Evolutionary conservation across 2,329 filamentous ascomycete genomes (phyloP).

Genomic region (Davidsoniella eucalypti): DNA sequence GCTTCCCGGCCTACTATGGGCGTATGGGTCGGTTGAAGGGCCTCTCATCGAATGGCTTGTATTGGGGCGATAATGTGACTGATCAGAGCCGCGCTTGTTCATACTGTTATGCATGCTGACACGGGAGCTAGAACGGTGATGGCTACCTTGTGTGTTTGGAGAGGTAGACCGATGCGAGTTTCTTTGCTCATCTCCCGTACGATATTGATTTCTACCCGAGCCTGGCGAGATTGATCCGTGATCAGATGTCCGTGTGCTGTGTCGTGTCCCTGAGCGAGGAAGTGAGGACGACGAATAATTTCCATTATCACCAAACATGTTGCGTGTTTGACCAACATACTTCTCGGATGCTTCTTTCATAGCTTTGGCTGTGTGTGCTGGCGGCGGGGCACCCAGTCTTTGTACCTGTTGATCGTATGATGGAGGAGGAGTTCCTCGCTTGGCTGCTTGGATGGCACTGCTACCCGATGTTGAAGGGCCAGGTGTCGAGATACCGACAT

Average conservation of each 20-base stretch:
- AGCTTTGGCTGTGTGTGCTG: conserved; percentile 78
- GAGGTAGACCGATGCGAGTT: conserved; percentile 8
- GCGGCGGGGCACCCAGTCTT: conserved; percentile 72
- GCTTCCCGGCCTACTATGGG: conserved; percentile 28
- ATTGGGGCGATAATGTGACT: conserved; percentile 33
- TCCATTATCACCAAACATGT: conserved; percentile 43
- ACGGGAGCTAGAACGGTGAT: conserved; percentile 8
- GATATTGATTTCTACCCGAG: neutral
- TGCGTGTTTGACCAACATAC: conserved; percentile 68
- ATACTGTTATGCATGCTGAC: conserved; percentile 20
- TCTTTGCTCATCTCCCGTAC: conserved; percentile 6
- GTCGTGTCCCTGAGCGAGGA: conserved; percentile 31
- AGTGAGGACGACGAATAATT: conserved; percentile 11
- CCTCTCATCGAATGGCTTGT: conserved; percentile 29
- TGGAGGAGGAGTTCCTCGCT: conserved; percentile 67
- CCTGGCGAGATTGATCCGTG: conserved; percentile 47
- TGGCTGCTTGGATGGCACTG: conserved; percentile 34
- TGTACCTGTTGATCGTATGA: conserved; percentile 68
- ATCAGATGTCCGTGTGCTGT: conserved; percentile 41
- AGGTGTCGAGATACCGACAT: conserved; percentile 83
- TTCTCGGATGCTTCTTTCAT: conserved; percentile 94
- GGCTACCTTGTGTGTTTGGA: conserved; percentile 4
- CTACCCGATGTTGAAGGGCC: conserved; percentile 32
- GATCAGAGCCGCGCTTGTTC: conserved; percentile 31
- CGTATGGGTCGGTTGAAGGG: conserved; percentile 27